Base-by-base conservation (phyloP, 208 protist genomes). In the Trypanosoma congolense region DNA sequence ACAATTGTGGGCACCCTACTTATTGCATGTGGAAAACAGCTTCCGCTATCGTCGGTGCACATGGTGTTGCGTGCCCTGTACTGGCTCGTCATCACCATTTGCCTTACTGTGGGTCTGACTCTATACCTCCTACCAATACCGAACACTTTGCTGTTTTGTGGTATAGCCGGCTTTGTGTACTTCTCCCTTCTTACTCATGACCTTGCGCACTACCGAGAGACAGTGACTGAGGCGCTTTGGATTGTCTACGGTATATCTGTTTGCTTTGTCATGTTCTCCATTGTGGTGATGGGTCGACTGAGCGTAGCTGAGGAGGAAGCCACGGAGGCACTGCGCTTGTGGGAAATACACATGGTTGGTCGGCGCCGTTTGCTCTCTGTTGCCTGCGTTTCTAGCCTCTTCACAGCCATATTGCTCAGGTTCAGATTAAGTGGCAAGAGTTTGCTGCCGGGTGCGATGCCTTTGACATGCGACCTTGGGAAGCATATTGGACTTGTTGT, bases 401-500 rank as follows among this genome's bases (percentile, higher is more conserved):
- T 87, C 29, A 58, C 84, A 26, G 74, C 80, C 12, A 71, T 90
- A 16, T 38, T 94, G 33, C 47, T 94, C 30, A 77, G 77, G 56
- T 84, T 73, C 46, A 76, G 83, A 28, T 41, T 87, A 28, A 64
- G 44, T 25, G 80, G 73, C 10, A 65, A 71, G 19, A 51, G 77
- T 33, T 71, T 94, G 28, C 64, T 94, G 26, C 80, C 75, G 9
- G 36, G 47, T 38, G 69, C 69, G 29, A 26, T 74, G 30, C 75
- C 66, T 25, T 50, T 90, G 22, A 60, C 50, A 16, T 38, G 9
- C 6, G 55, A 70, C 6, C 29, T 70, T 1, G n/a, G 54, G 21
- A 48, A 59, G 43, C 72, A 75, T 28, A 33, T 77, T n/a, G 70
- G 70, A 4, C 41, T 77, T 19, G 56, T 87, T 10, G 38, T 65